A percentile compares a stretch with the other conserved stretches of the same genome.
Evolutionary conservation across 2,329 filamentous ascomycete genomes (phyloP).

Genomic region (Lachnellula occidentalis): DNA sequence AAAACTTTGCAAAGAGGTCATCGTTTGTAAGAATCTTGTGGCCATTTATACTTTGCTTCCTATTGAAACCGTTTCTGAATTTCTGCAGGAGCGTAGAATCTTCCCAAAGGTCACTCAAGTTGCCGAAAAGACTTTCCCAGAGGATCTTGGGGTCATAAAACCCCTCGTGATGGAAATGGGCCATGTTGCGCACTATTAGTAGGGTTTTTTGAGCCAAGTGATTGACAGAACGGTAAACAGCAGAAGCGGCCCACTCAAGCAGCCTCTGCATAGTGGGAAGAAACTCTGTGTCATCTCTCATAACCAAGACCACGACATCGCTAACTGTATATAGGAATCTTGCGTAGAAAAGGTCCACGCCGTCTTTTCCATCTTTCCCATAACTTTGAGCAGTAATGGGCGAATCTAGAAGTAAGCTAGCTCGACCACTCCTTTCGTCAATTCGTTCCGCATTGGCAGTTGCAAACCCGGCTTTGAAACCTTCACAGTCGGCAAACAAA

Average conservation of each 20-base stretch:
- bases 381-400: constrained; percentile 9
- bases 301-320: constrained; percentile 24
- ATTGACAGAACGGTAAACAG: constrained; percentile 18
- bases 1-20: constrained; percentile 14
- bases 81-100: constrained; percentile 3
- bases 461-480: constrained; percentile 16
- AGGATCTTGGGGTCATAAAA: constrained; percentile 6
- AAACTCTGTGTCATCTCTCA: constrained; percentile 13
- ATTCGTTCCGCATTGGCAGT: constrained; percentile 12
- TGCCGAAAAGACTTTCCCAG: constrained; percentile 8
- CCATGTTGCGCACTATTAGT: constrained; percentile 21
- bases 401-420: constrained; percentile 2
- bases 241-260: constrained; percentile 19
- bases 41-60: constrained; percentile 1
- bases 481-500: constrained; percentile 23
- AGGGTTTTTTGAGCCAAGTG: constrained; percentile 21
- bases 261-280: constrained; percentile 10
- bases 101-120: constrained; percentile 1
- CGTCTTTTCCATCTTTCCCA: constrained; percentile 15
- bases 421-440: not conserved
- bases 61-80: constrained; percentile 8
- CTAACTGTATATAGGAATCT: constrained; percentile 23
- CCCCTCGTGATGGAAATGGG: constrained; percentile 2
- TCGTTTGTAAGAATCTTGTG: constrained; percentile 13
- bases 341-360: constrained; percentile 22